Evolutionary conservation across 78 protist species (phyloP).

Genomic region (Dictyostelium capitatum): DNA sequence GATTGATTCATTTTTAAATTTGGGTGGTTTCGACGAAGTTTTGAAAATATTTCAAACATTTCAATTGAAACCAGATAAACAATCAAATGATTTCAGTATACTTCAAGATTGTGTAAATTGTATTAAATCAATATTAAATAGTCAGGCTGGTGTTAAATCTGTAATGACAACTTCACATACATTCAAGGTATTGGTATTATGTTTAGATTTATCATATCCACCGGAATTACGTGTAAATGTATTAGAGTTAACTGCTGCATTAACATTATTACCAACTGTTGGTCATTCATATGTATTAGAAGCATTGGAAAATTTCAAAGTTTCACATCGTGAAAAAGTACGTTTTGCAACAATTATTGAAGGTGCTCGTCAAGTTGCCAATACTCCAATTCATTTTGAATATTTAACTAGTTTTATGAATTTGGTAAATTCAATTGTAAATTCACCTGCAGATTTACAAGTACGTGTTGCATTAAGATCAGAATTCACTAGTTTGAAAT

Average conservation of each 20-base stretch:
- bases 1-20: constrained; percentile 40
- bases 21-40: constrained; percentile 62
- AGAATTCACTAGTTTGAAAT: constrained; percentile 51
- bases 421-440: constrained; percentile 68
- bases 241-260: constrained; percentile 47
- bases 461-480: constrained; percentile 55
- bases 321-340: constrained; percentile 33
- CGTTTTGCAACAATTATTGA: constrained; percentile 50
- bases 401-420: constrained; percentile 62
- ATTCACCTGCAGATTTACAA: constrained; percentile 64
- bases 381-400: constrained; percentile 43
- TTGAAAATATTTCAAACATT: constrained; percentile 67
- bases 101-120: constrained; percentile 57
- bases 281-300: constrained; percentile 72
- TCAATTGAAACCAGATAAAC: constrained; percentile 67
- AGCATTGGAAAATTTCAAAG: constrained; percentile 64
- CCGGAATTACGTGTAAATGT: constrained; percentile 28
- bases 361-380: constrained; percentile 34
- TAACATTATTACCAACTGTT: constrained; percentile 56
- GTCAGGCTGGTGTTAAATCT: constrained; percentile 41
- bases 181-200: constrained; percentile 56
- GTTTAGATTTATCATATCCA: constrained; percentile 68
- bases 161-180: constrained; percentile 82
- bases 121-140: constrained; percentile 70
- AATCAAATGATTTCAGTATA: constrained; percentile 17